A percentile compares a stretch with the other conserved stretches of the same genome.
Conservation (phyloP, 2,329 filamentous ascomycete species). For the Whalleya microplaca region DNA sequence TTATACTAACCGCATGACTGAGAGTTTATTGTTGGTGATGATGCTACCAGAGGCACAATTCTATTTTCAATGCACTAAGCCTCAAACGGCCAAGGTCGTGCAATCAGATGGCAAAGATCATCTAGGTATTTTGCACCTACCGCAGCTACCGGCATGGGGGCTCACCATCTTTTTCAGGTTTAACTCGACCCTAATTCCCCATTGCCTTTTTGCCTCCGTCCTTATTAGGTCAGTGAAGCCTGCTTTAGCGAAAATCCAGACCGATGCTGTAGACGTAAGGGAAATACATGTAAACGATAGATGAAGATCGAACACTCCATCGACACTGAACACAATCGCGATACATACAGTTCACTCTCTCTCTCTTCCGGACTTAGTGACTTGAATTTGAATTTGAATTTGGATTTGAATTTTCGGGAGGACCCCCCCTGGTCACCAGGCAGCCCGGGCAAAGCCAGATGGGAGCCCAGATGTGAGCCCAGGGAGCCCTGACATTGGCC, state of each 20-base stretch:
- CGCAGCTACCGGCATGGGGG: constrained; percentile 5
- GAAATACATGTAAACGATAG: background rate
- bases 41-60: constrained; percentile 17
- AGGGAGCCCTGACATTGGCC: constrained; percentile 22
- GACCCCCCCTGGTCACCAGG: constrained; percentile 20
- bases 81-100: constrained; percentile 16
- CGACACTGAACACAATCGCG: background rate
- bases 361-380: no score
- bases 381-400: constrained; percentile 29
- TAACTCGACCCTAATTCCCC: background rate
- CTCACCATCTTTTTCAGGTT: background rate
- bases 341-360: background rate
- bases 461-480: constrained; percentile 11
- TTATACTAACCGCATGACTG: constrained; percentile 9
- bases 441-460: constrained; percentile 22
- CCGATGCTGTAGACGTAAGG: no score
- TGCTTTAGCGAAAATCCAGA: background rate
- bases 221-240: background rate
- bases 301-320: background rate
- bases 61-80: constrained; percentile 30
- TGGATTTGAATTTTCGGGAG: constrained; percentile 27
- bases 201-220: no score
- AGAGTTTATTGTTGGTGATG: constrained; percentile 23
- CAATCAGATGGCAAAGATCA: constrained; percentile 21
- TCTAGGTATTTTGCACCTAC: constrained; percentile 1